Base-by-base conservation (phyloP, 2,329 filamentous ascomycete genomes). In the Microdochium trichocladiopsis region DNA sequence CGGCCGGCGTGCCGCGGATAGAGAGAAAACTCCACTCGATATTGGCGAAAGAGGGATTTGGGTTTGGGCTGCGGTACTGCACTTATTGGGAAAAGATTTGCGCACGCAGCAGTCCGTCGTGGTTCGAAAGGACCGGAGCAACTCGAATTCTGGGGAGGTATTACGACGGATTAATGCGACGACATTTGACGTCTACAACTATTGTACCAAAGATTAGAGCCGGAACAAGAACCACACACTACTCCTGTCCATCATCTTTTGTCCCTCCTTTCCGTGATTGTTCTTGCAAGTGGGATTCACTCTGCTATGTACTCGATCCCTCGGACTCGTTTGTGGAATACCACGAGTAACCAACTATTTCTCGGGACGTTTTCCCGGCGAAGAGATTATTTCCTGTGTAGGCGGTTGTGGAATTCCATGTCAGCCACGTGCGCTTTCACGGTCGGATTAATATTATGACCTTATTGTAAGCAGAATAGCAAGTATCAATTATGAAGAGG, bases 201-300 rank as follows among this genome's bases (percentile, higher is more conserved):
- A 45, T 12, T 45, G 41, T 45, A 45, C 18, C 41, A 45, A 45
- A 45, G 41, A 45, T 45, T 45, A 45, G 41, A 45, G 41, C 41
- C 21, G 41, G 41, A 22, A 18, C 21, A 45, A 23, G 41, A 45
- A 45, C 41, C 41, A 45, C 41, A 45, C 41, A 45, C 41, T 12
- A 45, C 41, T 45, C 41, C 22, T 45, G 16, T 45, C 21, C 16
- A 21, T 18, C 16, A 41, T 16, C 36, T 18, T 41, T 11, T 31
- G 28, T 31, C 28, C n/a, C n/a, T n/a, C n/a, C n/a, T n/a, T n/a
- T n/a, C n/a, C n/a, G n/a, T n/a, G n/a, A n/a, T n/a, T n/a, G n/a
- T n/a, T n/a, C n/a, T n/a, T n/a, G n/a, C n/a, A n/a, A n/a, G n/a
- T n/a, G n/a, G n/a, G n/a, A n/a, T n/a, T n/a, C n/a, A n/a, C n/a